Base-by-base conservation (phyloP, 352 stramenopile species). In the Phytophthora rubi region DNA sequence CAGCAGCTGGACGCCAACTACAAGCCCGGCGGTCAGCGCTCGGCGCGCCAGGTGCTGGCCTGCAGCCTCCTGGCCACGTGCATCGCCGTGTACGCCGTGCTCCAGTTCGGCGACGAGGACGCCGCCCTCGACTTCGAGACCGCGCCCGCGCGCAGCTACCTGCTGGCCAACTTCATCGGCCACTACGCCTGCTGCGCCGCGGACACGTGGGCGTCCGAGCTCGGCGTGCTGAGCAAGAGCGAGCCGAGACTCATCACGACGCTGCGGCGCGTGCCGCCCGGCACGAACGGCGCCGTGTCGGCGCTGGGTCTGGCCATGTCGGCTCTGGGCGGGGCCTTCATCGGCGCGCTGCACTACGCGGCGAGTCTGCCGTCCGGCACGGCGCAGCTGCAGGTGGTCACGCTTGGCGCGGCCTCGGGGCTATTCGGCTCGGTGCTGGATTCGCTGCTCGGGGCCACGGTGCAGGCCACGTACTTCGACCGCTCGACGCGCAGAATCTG, bases 221-320 rank as follows among this genome's bases (percentile, higher is more conserved):
- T 99, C 6, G 97, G 96, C 7, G 96, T 98, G 30, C 78, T 99
- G 0, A 91, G 84, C 52, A 78, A 77, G 47, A 81, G 70, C 52
- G 53, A 73, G 16, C 97, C 97, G 0, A 65, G 94, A 42, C 80
- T 98, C 37, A 89, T 99, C 62, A 98, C 94, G 45, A 88, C 80
- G 39, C 59, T 92, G 21, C 42, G 56, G 1, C 64, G 73, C 15
- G 97, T 99, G 23, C 95, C 95, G 0, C 81, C 89, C 1, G 95
- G 97, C 8, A 99, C 96, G 6, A 99, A 99, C 81, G 97, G 97
- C 47, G 97, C 91, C 7, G 79, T 99, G n/a, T 98, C 93, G 6
- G 6, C 85, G 3, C 69, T 90, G 2, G 97, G 97, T 7, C 91
- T 89, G 16, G 62, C 83, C 6, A 90, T 90, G 45, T 98, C 93